phyloP scores from a whole-genome alignment of 805 yeast genomes.

The Starmerella sirachaensis region DNA sequence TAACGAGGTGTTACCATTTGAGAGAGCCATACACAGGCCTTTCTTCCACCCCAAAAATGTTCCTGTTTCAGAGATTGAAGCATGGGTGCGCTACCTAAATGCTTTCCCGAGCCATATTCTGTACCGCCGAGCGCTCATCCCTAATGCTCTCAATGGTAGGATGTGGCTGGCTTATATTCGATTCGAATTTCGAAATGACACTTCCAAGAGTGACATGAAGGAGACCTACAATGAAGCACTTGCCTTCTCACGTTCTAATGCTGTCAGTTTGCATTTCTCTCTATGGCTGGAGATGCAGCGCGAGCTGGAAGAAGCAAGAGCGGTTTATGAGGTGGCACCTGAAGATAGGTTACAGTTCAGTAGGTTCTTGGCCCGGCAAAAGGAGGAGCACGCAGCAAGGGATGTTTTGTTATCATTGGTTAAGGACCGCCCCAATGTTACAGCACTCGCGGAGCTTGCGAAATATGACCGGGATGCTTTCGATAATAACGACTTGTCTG shows the following conservation, averaged over 20 bases:
- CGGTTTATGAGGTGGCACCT: conserved; percentile 16
- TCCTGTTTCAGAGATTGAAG: conserved; percentile 33
- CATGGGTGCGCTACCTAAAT: conserved; percentile 56
- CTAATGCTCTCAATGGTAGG: conserved; percentile 41
- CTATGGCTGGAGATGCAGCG: conserved; percentile 22
- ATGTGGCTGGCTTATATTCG: conserved; percentile 60
- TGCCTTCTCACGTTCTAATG: conserved; percentile 23
- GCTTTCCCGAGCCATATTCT: conserved; percentile 37
- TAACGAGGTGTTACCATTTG: conserved; percentile 57
- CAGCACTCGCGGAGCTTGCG: conserved; percentile 9
- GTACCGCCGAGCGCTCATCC: conserved; percentile 55
- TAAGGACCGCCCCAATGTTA: background rate
- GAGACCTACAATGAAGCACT: conserved; percentile 5
- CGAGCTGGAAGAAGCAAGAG: conserved; percentile 21
- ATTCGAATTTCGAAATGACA: conserved; percentile 45
- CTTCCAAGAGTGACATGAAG: too few species aligned
- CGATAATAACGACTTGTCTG: conserved; percentile 2
- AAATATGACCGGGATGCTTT: conserved; percentile 7
- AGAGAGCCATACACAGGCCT: conserved; percentile 45
- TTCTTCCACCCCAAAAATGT: conserved; percentile 44
- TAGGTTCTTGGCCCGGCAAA: conserved; percentile 7
- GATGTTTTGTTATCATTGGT: background rate
- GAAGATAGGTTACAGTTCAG: conserved; percentile 2
- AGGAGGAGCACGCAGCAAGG: background rate
- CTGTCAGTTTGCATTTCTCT: conserved; percentile 26